Percentiles rank a stretch among this genome's conserved stretches.
Evolutionary conservation across 2,329 filamentous ascomycete genomes (phyloP).

Genomic region (Penicillium sp.): DNA sequence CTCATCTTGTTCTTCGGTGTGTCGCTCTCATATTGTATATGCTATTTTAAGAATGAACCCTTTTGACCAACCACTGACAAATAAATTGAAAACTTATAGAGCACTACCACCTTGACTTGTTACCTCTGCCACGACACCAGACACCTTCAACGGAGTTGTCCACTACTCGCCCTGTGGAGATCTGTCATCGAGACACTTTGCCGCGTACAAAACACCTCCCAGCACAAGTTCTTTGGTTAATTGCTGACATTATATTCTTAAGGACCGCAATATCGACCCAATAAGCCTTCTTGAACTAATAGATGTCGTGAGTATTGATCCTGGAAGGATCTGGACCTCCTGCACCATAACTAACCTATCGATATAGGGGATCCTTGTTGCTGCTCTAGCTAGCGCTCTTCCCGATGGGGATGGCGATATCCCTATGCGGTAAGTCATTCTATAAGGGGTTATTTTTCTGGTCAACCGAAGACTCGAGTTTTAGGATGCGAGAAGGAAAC

Average conservation of each 20-base stretch:
- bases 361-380: not conserved
- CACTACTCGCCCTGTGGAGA: not conserved
- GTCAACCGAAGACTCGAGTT: not conserved
- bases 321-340: not conserved
- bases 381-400: not conserved
- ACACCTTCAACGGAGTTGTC: not conserved
- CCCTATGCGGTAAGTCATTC: not conserved
- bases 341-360: not conserved
- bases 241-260: not conserved
- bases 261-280: not conserved
- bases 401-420: conserved; percentile 3
- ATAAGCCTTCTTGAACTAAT: not conserved
- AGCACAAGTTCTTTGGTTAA: accelerated
- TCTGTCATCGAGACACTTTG: not conserved
- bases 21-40: not conserved
- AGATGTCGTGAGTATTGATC: not conserved
- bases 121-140: not conserved
- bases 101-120: not conserved
- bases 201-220: not conserved
- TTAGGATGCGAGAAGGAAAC: not conserved
- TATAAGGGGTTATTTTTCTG: not conserved
- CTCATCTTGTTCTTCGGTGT: not conserved
- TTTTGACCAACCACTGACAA: not conserved
- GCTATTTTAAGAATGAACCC: too few relatives aligned
- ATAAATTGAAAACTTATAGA: not conserved